Evolutionary conservation across 2,329 filamentous ascomycete species (phyloP).

Genomic region (Penicillium griseofulvum): DNA sequence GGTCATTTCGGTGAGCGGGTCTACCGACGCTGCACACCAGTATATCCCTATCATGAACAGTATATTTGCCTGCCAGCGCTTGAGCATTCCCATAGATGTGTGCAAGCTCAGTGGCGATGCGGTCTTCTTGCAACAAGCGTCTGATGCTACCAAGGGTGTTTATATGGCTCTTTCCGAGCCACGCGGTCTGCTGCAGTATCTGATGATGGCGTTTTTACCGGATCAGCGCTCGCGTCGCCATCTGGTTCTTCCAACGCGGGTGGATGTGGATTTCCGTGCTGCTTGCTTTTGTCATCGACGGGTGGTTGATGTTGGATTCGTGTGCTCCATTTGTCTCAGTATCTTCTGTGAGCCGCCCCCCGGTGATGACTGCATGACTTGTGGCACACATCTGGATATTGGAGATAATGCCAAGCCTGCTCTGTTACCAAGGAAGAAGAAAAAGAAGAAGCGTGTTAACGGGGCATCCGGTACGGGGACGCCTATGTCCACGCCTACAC

Average conservation of each 20-base stretch:
- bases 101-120: conserved; percentile 80
- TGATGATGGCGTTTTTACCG: conserved; percentile 91
- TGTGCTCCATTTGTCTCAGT: conserved; percentile 93
- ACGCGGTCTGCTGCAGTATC: conserved; percentile 77
- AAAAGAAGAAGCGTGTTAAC: conserved; percentile 66
- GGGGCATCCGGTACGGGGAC: conserved; percentile 53
- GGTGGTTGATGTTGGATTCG: conserved; percentile 88
- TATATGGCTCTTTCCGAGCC: conserved; percentile 64
- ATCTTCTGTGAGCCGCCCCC: conserved; percentile 75
- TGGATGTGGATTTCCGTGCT: conserved; percentile 92
- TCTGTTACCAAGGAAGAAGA: conserved; percentile 69
- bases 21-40: conserved; percentile 78
- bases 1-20: conserved; percentile 84
- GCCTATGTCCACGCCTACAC: conserved; percentile 56
- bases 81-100: conserved; percentile 87
- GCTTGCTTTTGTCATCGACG: conserved; percentile 95
- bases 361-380: conserved; percentile 74
- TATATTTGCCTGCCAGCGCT: conserved; percentile 89
- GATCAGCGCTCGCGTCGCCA: conserved; percentile 63
- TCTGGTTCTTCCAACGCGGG: conserved; percentile 74
- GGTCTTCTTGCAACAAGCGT: conserved; percentile 91
- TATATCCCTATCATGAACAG: conserved; percentile 99
- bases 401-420: conserved; percentile 71
- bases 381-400: conserved; percentile 74
- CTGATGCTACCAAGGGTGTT: conserved; percentile 67